phyloP scores from a whole-genome alignment of 2,329 filamentous ascomycete species.

The Botrytis squamosa region DNA sequence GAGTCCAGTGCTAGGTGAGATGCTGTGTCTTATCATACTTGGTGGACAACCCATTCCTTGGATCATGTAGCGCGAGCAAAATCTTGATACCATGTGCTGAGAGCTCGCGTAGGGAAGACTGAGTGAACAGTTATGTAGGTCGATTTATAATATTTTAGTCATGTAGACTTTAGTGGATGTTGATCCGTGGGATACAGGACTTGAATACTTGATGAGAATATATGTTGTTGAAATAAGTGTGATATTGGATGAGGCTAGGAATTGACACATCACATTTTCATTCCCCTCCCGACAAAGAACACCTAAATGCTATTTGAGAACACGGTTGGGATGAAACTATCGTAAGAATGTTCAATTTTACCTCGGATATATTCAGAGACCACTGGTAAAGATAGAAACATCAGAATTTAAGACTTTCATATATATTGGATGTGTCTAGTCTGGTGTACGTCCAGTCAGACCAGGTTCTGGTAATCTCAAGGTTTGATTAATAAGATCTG shows the following conservation, averaged over 20 bases:
- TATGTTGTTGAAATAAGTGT: not conserved
- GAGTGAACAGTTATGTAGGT: not conserved
- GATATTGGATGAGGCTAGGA: no score
- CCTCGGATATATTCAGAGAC: not conserved
- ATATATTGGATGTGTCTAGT: not conserved
- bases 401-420: not conserved
- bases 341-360: not conserved
- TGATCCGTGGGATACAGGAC: not conserved
- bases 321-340: not conserved
- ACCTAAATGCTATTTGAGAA: accelerated
- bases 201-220: accelerated
- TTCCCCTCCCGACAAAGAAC: not conserved
- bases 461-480: not conserved
- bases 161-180: not conserved
- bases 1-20: not conserved
- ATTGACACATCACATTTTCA: not conserved
- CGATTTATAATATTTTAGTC: not conserved
- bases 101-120: accelerated
- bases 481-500: no score
- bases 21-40: accelerated
- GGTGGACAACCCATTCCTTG: not conserved
- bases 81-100: not conserved
- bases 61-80: not conserved
- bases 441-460: not conserved
- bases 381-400: not conserved